phyloP scores from a whole-genome alignment of 768 basidiomycete genomes.

The Agrocybe praecox region DNA sequence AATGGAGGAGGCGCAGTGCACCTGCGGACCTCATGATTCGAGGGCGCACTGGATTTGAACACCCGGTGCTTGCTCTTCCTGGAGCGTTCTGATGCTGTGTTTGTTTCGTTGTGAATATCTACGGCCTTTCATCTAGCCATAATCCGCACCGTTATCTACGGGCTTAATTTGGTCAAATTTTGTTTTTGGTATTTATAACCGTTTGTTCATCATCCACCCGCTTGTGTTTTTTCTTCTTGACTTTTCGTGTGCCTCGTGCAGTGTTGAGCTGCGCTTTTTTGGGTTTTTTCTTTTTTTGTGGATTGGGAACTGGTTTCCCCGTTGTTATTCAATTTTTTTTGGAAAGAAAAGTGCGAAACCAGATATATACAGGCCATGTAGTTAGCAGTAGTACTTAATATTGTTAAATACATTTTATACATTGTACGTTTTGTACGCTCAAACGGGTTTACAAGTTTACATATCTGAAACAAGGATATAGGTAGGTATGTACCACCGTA shows the following conservation, averaged over 20 bases:
- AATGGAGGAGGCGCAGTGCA: constrained; percentile 59
- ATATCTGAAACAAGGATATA: constrained; percentile 1
- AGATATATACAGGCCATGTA: constrained; percentile 1
- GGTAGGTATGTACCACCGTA: not conserved
- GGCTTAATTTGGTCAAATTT: not conserved
- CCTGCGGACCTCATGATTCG: constrained; percentile 59
- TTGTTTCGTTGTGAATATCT: not conserved
- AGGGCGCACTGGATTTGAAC: constrained; percentile 57
- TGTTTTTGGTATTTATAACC: not conserved
- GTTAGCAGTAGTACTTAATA: constrained; percentile 14
- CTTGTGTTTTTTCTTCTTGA: constrained; percentile 1
- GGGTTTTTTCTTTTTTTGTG: constrained; percentile 12
- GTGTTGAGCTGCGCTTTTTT: constrained; percentile 5
- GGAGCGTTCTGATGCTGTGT: constrained; percentile 53
- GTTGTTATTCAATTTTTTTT: constrained; percentile 3
- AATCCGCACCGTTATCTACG: not conserved
- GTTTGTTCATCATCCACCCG: not conserved
- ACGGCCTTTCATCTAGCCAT: not conserved
- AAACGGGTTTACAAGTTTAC: not conserved
- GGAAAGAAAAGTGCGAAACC: not conserved
- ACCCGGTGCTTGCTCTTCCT: constrained; percentile 57
- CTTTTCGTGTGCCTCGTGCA: constrained; percentile 2
- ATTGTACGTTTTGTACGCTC: constrained; percentile 10
- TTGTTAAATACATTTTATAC: constrained; percentile 15
- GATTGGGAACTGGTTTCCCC: constrained; percentile 16